Evolutionary conservation across 768 basidiomycete genomes (phyloP).

Genomic region (Tricholoma flavovirens): DNA sequence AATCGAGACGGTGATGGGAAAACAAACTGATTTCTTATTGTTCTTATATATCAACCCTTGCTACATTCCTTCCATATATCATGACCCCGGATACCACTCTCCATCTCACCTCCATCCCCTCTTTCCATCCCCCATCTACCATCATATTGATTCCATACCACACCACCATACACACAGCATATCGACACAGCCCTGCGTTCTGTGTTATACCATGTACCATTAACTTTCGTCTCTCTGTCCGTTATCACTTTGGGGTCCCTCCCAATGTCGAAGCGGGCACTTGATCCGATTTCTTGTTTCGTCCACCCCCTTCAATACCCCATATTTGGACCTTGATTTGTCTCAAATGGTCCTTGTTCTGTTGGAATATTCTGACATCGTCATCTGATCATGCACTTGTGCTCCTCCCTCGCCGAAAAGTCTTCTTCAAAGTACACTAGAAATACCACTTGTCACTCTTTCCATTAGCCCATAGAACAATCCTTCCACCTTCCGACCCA

Average conservation of each 20-base stretch:
- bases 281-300: background rate
- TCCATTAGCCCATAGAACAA: too few species aligned
- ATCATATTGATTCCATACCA: background rate
- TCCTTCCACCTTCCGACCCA: too few species aligned
- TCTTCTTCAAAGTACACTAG: background rate
- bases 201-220: background rate
- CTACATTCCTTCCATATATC: background rate
- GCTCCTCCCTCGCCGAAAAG: too few species aligned
- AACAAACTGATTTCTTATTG: background rate
- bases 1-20: background rate
- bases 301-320: background rate
- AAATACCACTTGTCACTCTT: too few species aligned
- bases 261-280: too few species aligned
- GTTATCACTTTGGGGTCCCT: background rate
- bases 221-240: background rate
- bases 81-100: background rate
- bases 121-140: background rate
- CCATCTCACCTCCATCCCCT: background rate
- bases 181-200: background rate
- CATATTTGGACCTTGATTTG: background rate
- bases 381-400: too few species aligned
- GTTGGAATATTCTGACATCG: background rate
- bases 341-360: background rate
- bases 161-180: background rate
- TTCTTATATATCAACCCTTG: background rate